Conservation (phyloP, 2,329 filamentous ascomycete genomes). For the Fusarium sp. region DNA sequence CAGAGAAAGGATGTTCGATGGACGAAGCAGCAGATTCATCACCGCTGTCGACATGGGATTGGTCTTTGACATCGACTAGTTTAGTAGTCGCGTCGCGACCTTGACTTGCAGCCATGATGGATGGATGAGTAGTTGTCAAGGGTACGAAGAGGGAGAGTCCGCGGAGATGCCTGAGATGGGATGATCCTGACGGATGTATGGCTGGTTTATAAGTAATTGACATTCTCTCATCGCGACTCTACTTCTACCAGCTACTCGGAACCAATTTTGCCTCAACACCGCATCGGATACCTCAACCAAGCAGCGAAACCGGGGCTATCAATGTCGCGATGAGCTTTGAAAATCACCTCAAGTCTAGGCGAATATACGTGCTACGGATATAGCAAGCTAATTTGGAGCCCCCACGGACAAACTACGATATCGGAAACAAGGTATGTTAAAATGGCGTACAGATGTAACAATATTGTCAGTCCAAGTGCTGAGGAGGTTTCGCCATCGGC, state of each 20-base stretch:
- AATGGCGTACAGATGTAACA: neutral
- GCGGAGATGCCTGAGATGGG: slow-evolving; percentile 32
- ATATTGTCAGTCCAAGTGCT: neutral
- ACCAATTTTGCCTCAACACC: neutral
- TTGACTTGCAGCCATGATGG: slow-evolving; percentile 29
- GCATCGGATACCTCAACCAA: neutral
- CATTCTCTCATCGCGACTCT: neutral
- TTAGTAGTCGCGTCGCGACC: slow-evolving; percentile 23
- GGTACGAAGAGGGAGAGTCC: neutral
- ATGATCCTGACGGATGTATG: slow-evolving; percentile 20
- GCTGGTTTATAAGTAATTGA: slow-evolving; percentile 39
- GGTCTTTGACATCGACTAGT: slow-evolving; percentile 23
- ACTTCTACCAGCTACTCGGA: neutral
- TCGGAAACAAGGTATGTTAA: neutral
- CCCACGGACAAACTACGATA: neutral
- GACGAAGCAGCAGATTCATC: slow-evolving; percentile 38
- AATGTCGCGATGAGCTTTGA: slow-evolving; percentile 42
- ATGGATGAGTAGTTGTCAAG: neutral
- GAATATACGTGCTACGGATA: neutral
- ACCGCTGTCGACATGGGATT: slow-evolving; percentile 34
- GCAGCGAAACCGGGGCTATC: slow-evolving; percentile 8
- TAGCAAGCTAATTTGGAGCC: slow-evolving; percentile 2
- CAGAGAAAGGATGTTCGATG: slow-evolving; percentile 59
- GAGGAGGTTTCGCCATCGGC: neutral
- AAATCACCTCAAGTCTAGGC: slow-evolving; percentile 42